Conservation (phyloP, 139 green algal genomes). For the Ulvella scutata region DNA sequence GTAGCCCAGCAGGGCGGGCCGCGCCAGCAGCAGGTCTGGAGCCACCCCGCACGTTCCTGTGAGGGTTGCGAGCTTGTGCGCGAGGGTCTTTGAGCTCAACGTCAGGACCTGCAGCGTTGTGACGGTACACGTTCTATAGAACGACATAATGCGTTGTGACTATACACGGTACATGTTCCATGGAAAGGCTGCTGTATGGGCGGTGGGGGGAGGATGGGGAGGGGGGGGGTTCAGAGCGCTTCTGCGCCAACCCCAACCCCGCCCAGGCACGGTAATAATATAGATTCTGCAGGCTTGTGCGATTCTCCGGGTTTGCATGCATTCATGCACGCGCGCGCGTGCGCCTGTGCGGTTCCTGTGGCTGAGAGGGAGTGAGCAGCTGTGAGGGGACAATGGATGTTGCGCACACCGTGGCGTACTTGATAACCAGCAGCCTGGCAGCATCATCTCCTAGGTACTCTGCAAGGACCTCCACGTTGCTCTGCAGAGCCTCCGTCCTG, state of each 20-base stretch:
- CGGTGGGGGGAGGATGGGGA: neutral
- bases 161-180: too few species aligned
- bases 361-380: neutral
- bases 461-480: neutral
- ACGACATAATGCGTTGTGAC: too few species aligned
- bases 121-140: too few species aligned
- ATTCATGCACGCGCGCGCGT: neutral
- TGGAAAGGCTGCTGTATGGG: neutral
- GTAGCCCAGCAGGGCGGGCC: neutral
- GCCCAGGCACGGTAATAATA: neutral
- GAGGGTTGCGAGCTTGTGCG: neutral
- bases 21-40: neutral
- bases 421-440: neutral
- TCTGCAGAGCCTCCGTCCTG: neutral
- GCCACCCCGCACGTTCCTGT: neutral
- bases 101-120: neutral
- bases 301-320: neutral
- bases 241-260: neutral
- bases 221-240: neutral
- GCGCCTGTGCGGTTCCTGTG: neutral
- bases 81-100: neutral
- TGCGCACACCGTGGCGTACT: neutral
- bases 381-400: neutral
- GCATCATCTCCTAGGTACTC: neutral
- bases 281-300: neutral